A percentile compares a stretch with the other conserved stretches of the same genome.
Conservation (phyloP, 208 protist species). For the Acanthamoeba rhysodes region DNA sequence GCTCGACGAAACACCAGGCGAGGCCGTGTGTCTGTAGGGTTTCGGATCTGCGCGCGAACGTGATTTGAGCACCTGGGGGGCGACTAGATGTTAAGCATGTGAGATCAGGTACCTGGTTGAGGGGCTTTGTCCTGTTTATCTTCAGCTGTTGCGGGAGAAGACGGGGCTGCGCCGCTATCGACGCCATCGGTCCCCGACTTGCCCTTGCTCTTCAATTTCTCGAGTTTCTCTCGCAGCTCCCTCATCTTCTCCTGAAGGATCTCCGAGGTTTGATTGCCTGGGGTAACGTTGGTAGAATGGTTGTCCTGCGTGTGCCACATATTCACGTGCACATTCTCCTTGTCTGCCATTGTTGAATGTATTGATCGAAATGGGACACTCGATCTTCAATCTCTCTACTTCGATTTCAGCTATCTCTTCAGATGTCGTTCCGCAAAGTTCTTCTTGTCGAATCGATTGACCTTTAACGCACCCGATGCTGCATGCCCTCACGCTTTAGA, state of each 20-base stretch:
- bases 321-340: conserved; percentile 7
- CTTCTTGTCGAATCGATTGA: background rate
- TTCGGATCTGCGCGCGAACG: background rate
- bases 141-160: background rate
- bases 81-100: background rate
- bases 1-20: background rate
- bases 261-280: conserved; percentile 44
- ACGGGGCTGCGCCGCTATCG: conserved; percentile 1
- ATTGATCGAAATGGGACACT: background rate
- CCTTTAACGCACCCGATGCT: background rate
- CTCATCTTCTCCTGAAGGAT: conserved; percentile 36
- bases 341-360: conserved; percentile 40
- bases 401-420: background rate
- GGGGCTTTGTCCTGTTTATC: background rate
- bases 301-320: background rate
- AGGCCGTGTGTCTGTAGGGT: background rate
- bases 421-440: background rate
- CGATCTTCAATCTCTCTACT: background rate
- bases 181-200: conserved; percentile 8
- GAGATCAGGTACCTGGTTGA: background rate
- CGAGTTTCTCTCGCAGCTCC: conserved; percentile 49
- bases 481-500: background rate
- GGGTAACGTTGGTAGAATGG: conserved; percentile 30
- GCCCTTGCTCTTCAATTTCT: conserved; percentile 39
- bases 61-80: no score